These are phyloP conservation scores for Corchorus olitorius DNA, from an alignment of 345 rosid genomes.

Conservation along the genomic window DNA sequence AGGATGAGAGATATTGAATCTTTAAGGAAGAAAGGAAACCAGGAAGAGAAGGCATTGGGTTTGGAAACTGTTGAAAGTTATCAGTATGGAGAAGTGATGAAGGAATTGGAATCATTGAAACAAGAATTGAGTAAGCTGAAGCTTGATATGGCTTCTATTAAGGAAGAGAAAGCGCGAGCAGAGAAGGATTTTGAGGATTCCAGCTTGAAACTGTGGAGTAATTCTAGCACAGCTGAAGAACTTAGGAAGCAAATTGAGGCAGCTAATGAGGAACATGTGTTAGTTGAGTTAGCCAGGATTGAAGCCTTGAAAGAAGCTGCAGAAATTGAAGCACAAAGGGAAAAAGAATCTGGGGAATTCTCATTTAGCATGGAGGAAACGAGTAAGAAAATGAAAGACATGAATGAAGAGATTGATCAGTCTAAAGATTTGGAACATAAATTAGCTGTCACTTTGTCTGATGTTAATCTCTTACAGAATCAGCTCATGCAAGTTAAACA, in stretches of 20 bases:
- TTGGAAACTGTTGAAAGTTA: slow-evolving; percentile 19
- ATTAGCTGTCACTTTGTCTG: slow-evolving; percentile 55
- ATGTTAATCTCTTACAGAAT: slow-evolving; percentile 56
- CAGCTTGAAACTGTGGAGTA: slow-evolving; percentile 28
- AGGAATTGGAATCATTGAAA: slow-evolving; percentile 60
- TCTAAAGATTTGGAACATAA: slow-evolving; percentile 55
- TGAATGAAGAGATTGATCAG: slow-evolving; percentile 47
- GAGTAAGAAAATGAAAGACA: slow-evolving; percentile 38
- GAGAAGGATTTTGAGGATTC: slow-evolving; percentile 51
- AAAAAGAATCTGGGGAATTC: slow-evolving; percentile 45
- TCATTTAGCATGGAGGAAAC: slow-evolving; percentile 31
- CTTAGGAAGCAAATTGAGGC: slow-evolving; percentile 69
- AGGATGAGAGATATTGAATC: slow-evolving; percentile 31
- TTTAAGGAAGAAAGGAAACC: slow-evolving; percentile 28
- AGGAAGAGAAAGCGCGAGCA: slow-evolving; percentile 54
- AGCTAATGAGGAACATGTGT: slow-evolving; percentile 75
- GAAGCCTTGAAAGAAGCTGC: slow-evolving; percentile 74
- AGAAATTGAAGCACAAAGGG: slow-evolving; percentile 53
- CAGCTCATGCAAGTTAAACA: slow-evolving; percentile 56
- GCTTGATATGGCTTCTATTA: slow-evolving; percentile 67
- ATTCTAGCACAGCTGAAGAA: slow-evolving; percentile 36
- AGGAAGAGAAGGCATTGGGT: slow-evolving; percentile 22
- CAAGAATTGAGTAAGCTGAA: slow-evolving; percentile 70
- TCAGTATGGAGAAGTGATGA: slow-evolving; percentile 42
- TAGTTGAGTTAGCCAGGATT: slow-evolving; percentile 73